Conservation (phyloP, 495 filamentous ascomycete species). For the Podospora anserina region DNA sequence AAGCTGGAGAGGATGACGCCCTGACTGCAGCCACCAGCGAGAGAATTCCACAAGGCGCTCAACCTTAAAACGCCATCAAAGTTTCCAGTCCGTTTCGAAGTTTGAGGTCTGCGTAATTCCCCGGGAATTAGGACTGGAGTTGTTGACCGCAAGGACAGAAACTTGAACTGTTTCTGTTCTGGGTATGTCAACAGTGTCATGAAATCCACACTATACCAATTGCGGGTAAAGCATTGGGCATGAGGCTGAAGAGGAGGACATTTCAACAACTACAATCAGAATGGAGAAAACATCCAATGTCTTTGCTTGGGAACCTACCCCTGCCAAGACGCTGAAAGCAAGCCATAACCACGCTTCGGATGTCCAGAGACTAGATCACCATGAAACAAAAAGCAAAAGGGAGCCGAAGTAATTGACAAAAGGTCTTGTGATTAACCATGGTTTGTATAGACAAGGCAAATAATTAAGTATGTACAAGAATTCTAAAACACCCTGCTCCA, state of each 20-base stretch:
- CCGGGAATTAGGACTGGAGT: too few species aligned
- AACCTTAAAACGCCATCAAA: background rate
- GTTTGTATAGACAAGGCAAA: background rate
- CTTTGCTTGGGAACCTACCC: background rate
- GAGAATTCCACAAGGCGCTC: background rate
- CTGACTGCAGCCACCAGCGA: background rate
- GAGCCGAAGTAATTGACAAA: background rate
- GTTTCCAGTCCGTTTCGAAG: background rate
- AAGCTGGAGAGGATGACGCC: background rate
- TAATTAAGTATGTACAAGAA: constrained; percentile 6
- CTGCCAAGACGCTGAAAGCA: background rate
- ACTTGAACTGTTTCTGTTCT: too few species aligned
- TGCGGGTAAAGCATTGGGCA: too few species aligned
- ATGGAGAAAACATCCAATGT: too few species aligned
- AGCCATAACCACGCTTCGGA: background rate
- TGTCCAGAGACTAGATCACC: background rate
- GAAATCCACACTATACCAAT: too few species aligned
- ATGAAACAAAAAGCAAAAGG: background rate
- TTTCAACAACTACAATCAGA: too few species aligned
- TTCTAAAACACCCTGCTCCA: background rate
- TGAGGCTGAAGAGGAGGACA: too few species aligned
- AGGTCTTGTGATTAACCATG: background rate
- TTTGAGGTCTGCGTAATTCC: too few species aligned
- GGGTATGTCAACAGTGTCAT: too few species aligned
- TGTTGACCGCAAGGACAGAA: too few species aligned